Base-by-base conservation (phyloP, 2,329 filamentous ascomycete species). In the Hansfordia pulvinata region DNA sequence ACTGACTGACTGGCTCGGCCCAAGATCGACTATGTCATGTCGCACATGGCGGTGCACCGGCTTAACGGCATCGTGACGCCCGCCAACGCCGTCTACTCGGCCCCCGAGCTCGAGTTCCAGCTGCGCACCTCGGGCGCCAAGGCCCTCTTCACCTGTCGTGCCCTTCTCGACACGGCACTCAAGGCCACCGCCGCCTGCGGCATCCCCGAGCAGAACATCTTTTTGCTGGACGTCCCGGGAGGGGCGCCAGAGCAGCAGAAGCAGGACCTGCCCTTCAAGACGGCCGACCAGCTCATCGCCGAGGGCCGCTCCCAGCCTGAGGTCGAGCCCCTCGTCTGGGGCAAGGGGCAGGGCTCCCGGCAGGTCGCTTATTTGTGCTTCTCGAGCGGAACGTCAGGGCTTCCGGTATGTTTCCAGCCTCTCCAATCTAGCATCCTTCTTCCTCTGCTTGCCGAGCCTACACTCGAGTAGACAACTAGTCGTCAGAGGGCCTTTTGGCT, bases 331-430 rank as follows among this genome's bases (percentile, higher is more conserved):
- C 44, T 73, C 30, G 53, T 53, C 17, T 77, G 71, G 71, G 41
- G 52, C 4, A 57, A 56, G 22, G 73, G 73, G 1, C 65, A 76
- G 33, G 73, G 70, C 5, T 62, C 64, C 25, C 66, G 64, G 30
- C 69, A 72, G 37, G 70, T 69, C 6, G 73, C 78, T 0, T 83
- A 78, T 41, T 55, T 85, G 28, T 82, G 76, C 52, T 83, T 78
- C 44, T 80, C 74, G 0, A 78, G 71, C 41, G 78, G 78, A 8
- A 84, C 78, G 2, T 80, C 76, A 4, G 78, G 78, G 3, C 50
- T 82, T 23, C 77, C 77, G 15, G 72, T 75, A 54, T 46, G 42
- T 44, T 17, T 18, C 21, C 19, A 16, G n/a, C 11, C 14, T 4
- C 22, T 8, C n/a, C n/a, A n/a, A n/a, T n/a, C n/a, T n/a, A n/a